Base-by-base conservation (phyloP, 2,329 filamentous ascomycete species). In the Colletotrichum cereale region DNA sequence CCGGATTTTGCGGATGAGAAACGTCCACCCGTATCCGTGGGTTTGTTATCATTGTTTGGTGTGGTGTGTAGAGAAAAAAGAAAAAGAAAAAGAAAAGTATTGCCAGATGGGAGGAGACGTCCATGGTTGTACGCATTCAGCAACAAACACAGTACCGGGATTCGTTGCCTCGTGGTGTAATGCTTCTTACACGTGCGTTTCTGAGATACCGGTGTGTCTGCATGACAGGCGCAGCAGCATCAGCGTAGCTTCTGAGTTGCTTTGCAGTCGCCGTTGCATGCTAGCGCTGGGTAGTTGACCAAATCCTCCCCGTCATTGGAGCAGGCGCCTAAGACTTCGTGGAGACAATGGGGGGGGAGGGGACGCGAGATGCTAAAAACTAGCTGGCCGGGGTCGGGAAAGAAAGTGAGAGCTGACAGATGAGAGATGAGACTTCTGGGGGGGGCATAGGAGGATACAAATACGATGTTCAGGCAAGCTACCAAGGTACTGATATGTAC, bases 131-230 rank as follows among this genome's bases (percentile, higher is more conserved):
- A 52, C n/a, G 34, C 44, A 40, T 62, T 42, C 47, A 48, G 42
- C n/a, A 21, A 52, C 47, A 10, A 50, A 38, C 60, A 34, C 44
- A 53, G 34, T 55, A 47, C 34, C 34, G 10, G 47, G 47, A 36
- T 42, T 24, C 21, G 47, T 40, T 62, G 16, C 60, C 24, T 62
- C 60, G 34, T 53, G 29, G 60, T 47, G 47, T 11, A 26, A 40
- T 40, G 47, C 47, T 40, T 52, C 47, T 62, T n/a, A 53, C 60
- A 62, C 60, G 60, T 62, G 60, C 34, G 60, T 52, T 34, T 29
- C 18, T n/a, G 24, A 38, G 18, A 62, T 26, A 53, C 34, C 2
- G 34, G 24, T 53, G 47, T 62, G n/a, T 62, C 60, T 52, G 47
- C 60, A 42, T 24, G 34, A 52, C 42, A 47, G 58, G 58, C 58